phyloP scores from a whole-genome alignment of 1,284 basidiomycete species.

The Ceratobasidium sp. region DNA sequence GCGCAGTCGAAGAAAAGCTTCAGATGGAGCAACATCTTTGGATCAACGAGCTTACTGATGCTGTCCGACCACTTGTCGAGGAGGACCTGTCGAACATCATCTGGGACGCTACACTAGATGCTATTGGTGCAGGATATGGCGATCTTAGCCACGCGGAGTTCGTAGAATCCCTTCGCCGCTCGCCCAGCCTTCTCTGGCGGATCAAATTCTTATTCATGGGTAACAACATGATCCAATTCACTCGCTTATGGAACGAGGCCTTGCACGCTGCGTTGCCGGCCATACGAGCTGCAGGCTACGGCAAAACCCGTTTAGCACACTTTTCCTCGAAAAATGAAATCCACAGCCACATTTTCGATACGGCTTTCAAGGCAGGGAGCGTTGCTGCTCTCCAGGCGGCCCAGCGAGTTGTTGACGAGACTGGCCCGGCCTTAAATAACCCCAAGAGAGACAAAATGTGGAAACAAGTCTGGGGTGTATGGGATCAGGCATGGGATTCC shows the following conservation, averaged over 20 bases:
- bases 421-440: not conserved
- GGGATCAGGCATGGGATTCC: conserved; percentile 4
- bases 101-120: not conserved
- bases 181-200: not conserved
- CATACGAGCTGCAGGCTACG: not conserved
- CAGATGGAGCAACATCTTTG: not conserved
- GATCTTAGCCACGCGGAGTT: not conserved
- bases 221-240: conserved; percentile 5
- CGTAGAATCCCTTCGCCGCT: not conserved
- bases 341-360: not conserved
- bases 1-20: not conserved
- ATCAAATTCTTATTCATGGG: not conserved
- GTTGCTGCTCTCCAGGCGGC: not conserved
- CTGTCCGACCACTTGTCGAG: not conserved
- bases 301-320: not conserved
- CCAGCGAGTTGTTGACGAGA: not conserved
- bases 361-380: not conserved
- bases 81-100: not conserved
- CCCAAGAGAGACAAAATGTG: conserved; percentile 4
- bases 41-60: not conserved
- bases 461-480: conserved; percentile 6
- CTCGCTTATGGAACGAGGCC: not conserved
- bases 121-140: not conserved
- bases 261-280: not conserved
- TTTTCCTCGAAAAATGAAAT: not conserved